These are phyloP conservation scores for Entonaema liquescens DNA, from an alignment of 495 filamentous ascomycete genomes.

Conservation along the genomic window DNA sequence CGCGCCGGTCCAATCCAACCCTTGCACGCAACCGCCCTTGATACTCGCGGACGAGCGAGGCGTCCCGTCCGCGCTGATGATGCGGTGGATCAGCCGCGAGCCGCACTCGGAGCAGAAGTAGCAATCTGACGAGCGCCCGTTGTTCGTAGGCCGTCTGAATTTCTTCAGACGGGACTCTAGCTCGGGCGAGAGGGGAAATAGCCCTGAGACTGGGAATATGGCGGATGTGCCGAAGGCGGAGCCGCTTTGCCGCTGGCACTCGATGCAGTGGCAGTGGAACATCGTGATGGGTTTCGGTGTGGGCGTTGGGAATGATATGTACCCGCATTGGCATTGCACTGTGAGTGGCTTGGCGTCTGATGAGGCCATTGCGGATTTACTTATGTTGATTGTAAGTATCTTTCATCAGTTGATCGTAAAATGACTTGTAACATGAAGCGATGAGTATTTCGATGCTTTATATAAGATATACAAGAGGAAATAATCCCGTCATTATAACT, in stretches of 20 bases:
- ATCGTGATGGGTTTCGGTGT: conserved; percentile 51
- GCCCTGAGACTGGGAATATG: conserved; percentile 48
- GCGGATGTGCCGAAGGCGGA: conserved; percentile 67
- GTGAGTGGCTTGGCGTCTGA: conserved; percentile 36
- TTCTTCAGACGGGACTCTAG: conserved; percentile 44
- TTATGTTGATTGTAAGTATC: not conserved
- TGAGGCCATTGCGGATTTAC: conserved; percentile 6
- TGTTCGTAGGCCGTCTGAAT: conserved; percentile 53
- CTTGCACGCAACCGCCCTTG: conserved; percentile 62
- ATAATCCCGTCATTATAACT: not conserved
- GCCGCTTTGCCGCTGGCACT: conserved; percentile 66
- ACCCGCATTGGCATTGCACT: conserved; percentile 62
- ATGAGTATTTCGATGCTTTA: not conserved
- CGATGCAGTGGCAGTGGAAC: conserved; percentile 68
- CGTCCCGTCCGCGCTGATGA: conserved; percentile 48
- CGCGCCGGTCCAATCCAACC: conserved; percentile 44
- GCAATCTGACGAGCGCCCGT: conserved; percentile 58
- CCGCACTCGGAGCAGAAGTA: conserved; percentile 63
- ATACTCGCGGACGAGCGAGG: conserved; percentile 50
- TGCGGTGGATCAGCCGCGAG: conserved; percentile 59
- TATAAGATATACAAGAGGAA: not conserved
- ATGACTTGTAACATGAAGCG: no score
- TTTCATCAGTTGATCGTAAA: not conserved
- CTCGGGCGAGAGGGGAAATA: conserved; percentile 59
- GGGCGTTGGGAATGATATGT: conserved; percentile 59